Base-by-base conservation (phyloP, 2,329 filamentous ascomycete species). In the Drechslerella coelobrocha region DNA sequence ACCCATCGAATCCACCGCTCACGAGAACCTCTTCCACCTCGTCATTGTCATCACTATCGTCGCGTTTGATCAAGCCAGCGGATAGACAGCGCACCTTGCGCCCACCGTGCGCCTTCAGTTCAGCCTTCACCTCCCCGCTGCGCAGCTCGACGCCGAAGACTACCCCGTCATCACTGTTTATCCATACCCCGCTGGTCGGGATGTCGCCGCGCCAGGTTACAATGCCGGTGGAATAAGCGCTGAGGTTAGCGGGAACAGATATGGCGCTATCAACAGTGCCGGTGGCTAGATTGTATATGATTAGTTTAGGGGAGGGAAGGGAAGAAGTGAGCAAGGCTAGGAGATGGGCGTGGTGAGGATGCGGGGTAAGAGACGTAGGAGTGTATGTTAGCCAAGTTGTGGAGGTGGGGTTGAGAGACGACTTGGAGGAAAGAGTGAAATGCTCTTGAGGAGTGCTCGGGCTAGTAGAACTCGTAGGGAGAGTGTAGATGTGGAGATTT, bases 301-400 rank as follows among this genome's bases (percentile, higher is more conserved):
- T 80, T 2, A 88, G 77, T 74, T 87, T 88, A 83, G 88, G 84
- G 73, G 86, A 82, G 1, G 86, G 86, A 1, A 85, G 80, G 0
- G 84, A 82, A 1, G 84, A 86, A 0, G 86, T 87, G 9, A 84
- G 85, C 5, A 88, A 81, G 0, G 86, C 86, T 1, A 86, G 73
- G 1, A 88, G 75, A 2, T 80, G 80, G 0, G 83, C 78, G 73
- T 88, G 83, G 1, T 78, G 81, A 0, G 86, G 86, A 63, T 81
- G 84, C 1, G 84, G 75, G 7, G 84, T 82, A 19, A 88, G 78
- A 47, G 82, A 82, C 5, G 84, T 83, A 0, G 86, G 85, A 0
- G 85, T 86, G 75, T 88, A 88, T 1, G 84, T 81, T 12, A 86
- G 78, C 86, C 86, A 88, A n/a, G 85, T 81, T 75, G 84, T 87